Evolutionary conservation across 1,284 basidiomycete species (phyloP).

Genomic region (Austropuccinia psidii): DNA sequence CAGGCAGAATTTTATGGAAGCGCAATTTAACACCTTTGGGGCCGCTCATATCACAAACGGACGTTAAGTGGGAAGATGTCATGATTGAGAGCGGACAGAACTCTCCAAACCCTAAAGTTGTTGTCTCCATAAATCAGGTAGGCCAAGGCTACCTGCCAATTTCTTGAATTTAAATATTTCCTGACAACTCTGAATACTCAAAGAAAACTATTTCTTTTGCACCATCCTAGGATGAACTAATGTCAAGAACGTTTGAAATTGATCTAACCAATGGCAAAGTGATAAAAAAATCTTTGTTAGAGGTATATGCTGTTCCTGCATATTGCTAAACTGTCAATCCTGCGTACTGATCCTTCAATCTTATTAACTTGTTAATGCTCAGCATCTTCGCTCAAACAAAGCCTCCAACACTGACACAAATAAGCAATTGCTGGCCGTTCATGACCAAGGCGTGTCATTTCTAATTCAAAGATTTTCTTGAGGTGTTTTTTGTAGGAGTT

Average conservation of each 20-base stretch:
- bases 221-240: no score
- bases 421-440: constrained; percentile 16
- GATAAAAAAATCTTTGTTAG: no score
- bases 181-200: no score
- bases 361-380: no score
- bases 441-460: constrained; percentile 24
- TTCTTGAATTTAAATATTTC: not conserved
- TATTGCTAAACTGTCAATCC: no score
- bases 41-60: not conserved
- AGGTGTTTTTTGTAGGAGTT: not conserved
- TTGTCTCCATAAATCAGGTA: not conserved
- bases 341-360: no score
- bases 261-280: no score
- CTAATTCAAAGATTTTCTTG: not conserved
- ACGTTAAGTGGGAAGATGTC: not conserved
- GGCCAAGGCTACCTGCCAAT: not conserved
- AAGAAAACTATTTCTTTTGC: no score
- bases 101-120: not conserved
- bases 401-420: not conserved
- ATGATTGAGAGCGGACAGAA: not conserved
- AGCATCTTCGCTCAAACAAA: no score
- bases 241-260: no score
- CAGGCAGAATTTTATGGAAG: constrained; percentile 28
- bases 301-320: no score
- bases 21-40: constrained; percentile 2